phyloP scores from a whole-genome alignment of 140 eudicot species.

The Oenanthe javanica region DNA sequence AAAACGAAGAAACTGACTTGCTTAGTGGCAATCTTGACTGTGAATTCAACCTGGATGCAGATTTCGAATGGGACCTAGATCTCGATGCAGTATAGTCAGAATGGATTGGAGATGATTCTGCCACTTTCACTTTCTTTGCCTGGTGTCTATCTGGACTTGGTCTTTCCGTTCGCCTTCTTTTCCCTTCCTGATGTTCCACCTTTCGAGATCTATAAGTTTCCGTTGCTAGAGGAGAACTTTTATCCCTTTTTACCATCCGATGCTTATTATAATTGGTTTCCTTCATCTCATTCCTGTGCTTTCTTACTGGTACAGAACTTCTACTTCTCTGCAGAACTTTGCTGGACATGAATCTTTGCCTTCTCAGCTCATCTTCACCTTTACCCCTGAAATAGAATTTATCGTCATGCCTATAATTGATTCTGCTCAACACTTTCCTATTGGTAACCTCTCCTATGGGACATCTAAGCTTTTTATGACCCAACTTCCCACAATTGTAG shows the following conservation, averaged over 20 bases:
- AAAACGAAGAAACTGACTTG: constrained; percentile 13
- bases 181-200: constrained; percentile 8
- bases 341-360: constrained; percentile 8
- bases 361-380: constrained; percentile 16
- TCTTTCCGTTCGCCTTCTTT: constrained; percentile 19
- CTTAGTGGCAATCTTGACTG: constrained; percentile 15
- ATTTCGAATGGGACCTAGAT: constrained; percentile 27
- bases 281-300: constrained; percentile 12
- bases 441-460: constrained; percentile 17
- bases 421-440: constrained; percentile 10
- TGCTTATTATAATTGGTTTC: constrained; percentile 15
- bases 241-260: constrained; percentile 1
- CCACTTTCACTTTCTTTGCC: constrained; percentile 18
- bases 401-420: constrained; percentile 4
- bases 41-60: constrained; percentile 27
- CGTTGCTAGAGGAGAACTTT: constrained; percentile 11
- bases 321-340: constrained; percentile 13
- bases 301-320: constrained; percentile 12
- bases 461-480: constrained; percentile 32
- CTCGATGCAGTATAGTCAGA: constrained; percentile 27
- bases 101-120: constrained; percentile 17
- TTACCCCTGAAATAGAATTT: constrained; percentile 8
- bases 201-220: constrained; percentile 17
- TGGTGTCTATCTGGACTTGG: constrained; percentile 16
- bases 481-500: constrained; percentile 33